A percentile compares a stretch with the other conserved stretches of the same genome.
These are phyloP conservation scores for Nakazawaea peltata DNA, from an alignment of 805 yeast species.

Conservation along the genomic window DNA sequence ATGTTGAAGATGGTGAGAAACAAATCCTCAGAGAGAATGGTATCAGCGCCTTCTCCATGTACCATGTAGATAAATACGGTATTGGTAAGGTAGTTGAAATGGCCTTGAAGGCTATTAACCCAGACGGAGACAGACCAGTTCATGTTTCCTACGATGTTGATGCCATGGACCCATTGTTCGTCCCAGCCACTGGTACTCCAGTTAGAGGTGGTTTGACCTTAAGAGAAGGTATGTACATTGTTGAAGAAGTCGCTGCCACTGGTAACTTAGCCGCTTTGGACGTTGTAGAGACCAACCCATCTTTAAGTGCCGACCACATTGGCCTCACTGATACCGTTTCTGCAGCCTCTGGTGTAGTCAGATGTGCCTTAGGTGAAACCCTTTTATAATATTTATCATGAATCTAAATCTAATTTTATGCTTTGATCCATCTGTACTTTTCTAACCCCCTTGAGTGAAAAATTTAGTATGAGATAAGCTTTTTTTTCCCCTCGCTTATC, in stretches of 20 bases:
- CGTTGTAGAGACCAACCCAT: slow-evolving; percentile 90
- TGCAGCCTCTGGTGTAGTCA: slow-evolving; percentile 84
- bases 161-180: slow-evolving; percentile 89
- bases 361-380: slow-evolving; percentile 94
- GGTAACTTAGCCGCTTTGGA: slow-evolving; percentile 87
- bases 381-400: slow-evolving; percentile 44
- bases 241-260: slow-evolving; percentile 86
- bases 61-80: slow-evolving; percentile 91
- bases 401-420: too few relatives aligned
- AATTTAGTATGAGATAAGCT: not conserved
- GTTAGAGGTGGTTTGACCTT: slow-evolving; percentile 93
- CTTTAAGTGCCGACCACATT: slow-evolving; percentile 66
- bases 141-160: slow-evolving; percentile 94
- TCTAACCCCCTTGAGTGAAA: too few relatives aligned
- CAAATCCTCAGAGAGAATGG: slow-evolving; percentile 58
- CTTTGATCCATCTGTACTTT: too few relatives aligned
- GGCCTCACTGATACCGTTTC: slow-evolving; percentile 80
- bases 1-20: slow-evolving; percentile 84
- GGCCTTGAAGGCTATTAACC: slow-evolving; percentile 79
- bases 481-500: not conserved
- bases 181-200: slow-evolving; percentile 97
- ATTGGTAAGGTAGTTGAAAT: slow-evolving; percentile 84
- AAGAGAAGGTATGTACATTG: slow-evolving; percentile 88
- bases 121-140: slow-evolving; percentile 61
- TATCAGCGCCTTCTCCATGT: slow-evolving; percentile 88